Evolutionary conservation across 1,284 basidiomycete species (phyloP), one percentile per base, ranked within the genome.

Genomic region (Cryptococcus floricola): DNA sequence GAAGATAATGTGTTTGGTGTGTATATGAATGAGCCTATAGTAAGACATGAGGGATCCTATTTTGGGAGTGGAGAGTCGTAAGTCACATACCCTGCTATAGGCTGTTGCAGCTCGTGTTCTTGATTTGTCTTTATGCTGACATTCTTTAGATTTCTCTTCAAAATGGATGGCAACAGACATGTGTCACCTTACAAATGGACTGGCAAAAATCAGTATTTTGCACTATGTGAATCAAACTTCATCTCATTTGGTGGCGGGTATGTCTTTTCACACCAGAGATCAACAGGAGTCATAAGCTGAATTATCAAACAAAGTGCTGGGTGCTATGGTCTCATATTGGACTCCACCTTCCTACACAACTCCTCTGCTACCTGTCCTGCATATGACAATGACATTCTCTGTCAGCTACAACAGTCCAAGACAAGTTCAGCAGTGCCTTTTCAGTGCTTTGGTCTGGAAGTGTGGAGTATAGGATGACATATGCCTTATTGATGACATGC

Each of bases 211-310:
- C 87, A 88, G 58, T 98, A 97, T 68, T 87, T 96, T 54, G 86
- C 90, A 19, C 80, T 96, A 3, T 91, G 91, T 72, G 90, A 93
- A 63, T 77, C 82, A 0, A 81, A 83, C 42, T 89, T 85, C 66
- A 81, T 94, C 60, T 91, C 89, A 0, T 90, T 95, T 69, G 92
- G 92, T 6, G 92, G 92, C 65, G 91, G 92, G 91, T 91, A 63
- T 62, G 88, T 80, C 45, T 46, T 18, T 28, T 34, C 41, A 23
- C 14, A 9, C 27, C 14, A 6, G 28, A 27, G 5, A 45, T 5
- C 23, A 10, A 8, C 39, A 14, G n/a, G 27, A 9, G 4, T 37
- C 5, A 12, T 37, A 34, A 9, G 31, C 13, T 7, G 14, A 49
- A 53, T 19, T 41, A 42, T 37, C 19, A 46, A 34, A 34, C 10